These are phyloP conservation scores for Schwanniomyces polymorphus DNA, from an alignment of 805 yeast genomes.

Conservation along the genomic window DNA sequence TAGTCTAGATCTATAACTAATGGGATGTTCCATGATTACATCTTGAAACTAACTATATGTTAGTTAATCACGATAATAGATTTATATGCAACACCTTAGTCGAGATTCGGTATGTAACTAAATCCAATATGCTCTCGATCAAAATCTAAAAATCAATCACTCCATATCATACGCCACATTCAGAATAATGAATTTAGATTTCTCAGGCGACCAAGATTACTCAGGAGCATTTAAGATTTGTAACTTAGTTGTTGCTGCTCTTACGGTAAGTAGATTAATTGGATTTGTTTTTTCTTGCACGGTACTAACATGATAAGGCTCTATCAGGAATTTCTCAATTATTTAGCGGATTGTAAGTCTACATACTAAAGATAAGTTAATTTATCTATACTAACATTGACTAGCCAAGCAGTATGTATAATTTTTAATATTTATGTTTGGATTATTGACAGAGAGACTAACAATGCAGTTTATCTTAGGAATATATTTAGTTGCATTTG, in stretches of 20 bases:
- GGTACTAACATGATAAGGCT: constrained; percentile 19
- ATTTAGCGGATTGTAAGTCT: constrained; percentile 47
- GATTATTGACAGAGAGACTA: constrained; percentile 11
- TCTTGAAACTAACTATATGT: no score
- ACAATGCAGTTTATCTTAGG: constrained; percentile 53
- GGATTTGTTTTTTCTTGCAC: not conserved
- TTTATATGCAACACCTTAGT: no score
- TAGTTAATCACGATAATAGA: no score
- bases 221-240: constrained; percentile 48
- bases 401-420: constrained; percentile 35
- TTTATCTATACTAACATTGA: constrained; percentile 18
- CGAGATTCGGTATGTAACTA: no score
- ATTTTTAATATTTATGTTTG: not conserved
- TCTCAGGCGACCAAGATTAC: constrained; percentile 42
- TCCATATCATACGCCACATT: no score
- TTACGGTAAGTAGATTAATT: constrained; percentile 42
- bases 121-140: not conserved
- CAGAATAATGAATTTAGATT: constrained; percentile 43
- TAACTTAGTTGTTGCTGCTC: constrained; percentile 55
- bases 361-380: not conserved
- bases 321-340: constrained; percentile 51
- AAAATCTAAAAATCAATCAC: not conserved
- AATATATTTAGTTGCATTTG: constrained; percentile 55
- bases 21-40: no score
- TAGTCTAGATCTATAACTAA: no score